Conservation (phyloP, 2,329 filamentous ascomycete species). For the Thielaviopsis cerberus region DNA sequence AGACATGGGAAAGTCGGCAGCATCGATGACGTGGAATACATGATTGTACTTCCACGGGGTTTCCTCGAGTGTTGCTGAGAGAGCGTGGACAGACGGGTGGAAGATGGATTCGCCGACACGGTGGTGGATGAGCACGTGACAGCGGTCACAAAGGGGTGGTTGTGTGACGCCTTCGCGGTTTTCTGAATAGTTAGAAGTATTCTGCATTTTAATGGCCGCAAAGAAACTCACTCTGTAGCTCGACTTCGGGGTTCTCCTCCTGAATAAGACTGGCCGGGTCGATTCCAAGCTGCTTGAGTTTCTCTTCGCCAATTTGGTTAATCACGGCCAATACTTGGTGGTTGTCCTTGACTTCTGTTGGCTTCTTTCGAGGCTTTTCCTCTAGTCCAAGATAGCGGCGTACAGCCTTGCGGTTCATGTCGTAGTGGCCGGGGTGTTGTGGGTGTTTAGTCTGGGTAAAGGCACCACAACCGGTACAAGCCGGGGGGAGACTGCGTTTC, state of each 20-base stretch:
- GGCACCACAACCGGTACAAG: slow-evolving; percentile 47
- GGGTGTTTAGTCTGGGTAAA: slow-evolving; percentile 37
- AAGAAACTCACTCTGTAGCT: slow-evolving; percentile 6
- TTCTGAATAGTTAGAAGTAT: not conserved
- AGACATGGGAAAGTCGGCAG: slow-evolving; percentile 92
- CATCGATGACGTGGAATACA: slow-evolving; percentile 87
- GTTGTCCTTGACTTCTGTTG: slow-evolving; percentile 26
- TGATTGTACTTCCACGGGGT: slow-evolving; percentile 83
- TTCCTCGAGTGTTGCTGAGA: slow-evolving; percentile 69
- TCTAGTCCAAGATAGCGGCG: slow-evolving; percentile 24
- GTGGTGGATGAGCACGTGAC: slow-evolving; percentile 66
- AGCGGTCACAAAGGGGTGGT: slow-evolving; percentile 63
- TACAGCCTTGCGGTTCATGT: slow-evolving; percentile 31
- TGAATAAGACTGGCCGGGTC: slow-evolving; percentile 18
- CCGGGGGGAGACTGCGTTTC: slow-evolving; percentile 27
- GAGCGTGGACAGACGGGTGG: slow-evolving; percentile 63
- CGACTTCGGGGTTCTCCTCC: slow-evolving; percentile 5
- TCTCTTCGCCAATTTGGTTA: slow-evolving; percentile 20
- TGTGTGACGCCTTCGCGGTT: slow-evolving; percentile 15
- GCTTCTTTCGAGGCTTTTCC: slow-evolving; percentile 26
- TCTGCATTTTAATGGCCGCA: not conserved
- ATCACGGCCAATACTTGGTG: slow-evolving; percentile 11
- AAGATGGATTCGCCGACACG: slow-evolving; percentile 48
- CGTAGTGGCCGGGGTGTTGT: slow-evolving; percentile 37
- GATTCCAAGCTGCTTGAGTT: slow-evolving; percentile 28